Evolutionary conservation across 257 asterid species (phyloP).

Genomic region (Parsonsia alboflavescens): DNA sequence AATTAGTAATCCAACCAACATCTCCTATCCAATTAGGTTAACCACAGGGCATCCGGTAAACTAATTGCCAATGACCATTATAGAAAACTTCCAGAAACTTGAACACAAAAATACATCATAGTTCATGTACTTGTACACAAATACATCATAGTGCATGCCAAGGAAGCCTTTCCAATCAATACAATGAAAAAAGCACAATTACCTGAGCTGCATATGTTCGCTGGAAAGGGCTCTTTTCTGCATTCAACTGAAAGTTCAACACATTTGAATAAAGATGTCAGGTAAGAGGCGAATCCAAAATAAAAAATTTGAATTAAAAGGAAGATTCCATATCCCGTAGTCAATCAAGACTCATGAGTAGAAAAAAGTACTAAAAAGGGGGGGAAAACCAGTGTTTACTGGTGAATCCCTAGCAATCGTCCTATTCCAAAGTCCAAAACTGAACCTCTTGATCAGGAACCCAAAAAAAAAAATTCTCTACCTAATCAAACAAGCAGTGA

Average conservation of each 20-base stretch:
- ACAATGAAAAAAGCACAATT: slow-evolving; percentile 1
- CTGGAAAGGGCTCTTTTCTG: slow-evolving; percentile 96
- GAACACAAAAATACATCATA: neutral
- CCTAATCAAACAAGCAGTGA: neutral
- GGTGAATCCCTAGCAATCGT: slow-evolving; percentile 1
- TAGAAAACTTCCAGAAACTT: neutral
- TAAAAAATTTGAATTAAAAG: neutral
- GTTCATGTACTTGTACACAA: neutral
- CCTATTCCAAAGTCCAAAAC: neutral
- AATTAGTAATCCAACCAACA: neutral
- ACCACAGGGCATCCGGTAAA: neutral
- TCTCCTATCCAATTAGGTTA: neutral
- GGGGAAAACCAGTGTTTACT: neutral
- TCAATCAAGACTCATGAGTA: neutral
- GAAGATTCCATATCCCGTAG: neutral
- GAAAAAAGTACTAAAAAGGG: too few species aligned
- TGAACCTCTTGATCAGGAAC: neutral
- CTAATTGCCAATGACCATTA: neutral
- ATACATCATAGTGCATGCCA: too few species aligned
- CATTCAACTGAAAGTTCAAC: slow-evolving; percentile 69
- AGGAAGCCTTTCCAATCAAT: neutral
- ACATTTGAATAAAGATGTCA: slow-evolving; percentile 12
- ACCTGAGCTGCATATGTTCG: slow-evolving; percentile 97
- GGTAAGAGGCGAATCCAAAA: neutral
- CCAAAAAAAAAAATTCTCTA: neutral